Percentiles rank a stretch among this genome's conserved stretches.
Evolutionary conservation across 1,284 basidiomycete genomes (phyloP).

Genomic region (Sphaerobolus stellatus): DNA sequence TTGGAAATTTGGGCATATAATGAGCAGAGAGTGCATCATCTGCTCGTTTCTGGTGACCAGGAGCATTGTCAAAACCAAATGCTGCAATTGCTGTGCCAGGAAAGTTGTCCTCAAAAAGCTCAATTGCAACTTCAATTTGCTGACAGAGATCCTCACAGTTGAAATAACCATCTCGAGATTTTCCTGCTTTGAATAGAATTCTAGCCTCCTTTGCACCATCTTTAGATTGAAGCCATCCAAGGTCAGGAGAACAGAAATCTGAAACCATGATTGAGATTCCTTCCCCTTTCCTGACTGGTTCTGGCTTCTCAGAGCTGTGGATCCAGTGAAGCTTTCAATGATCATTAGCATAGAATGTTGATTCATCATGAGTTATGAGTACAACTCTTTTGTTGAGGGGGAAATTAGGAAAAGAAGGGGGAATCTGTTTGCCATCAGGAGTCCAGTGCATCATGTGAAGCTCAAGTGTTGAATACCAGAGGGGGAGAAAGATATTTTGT

Average conservation of each 20-base stretch:
- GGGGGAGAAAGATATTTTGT: conserved; percentile 16
- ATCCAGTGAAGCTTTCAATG: conserved; percentile 29
- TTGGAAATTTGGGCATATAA: conserved; percentile 17
- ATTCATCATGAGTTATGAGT: conserved; percentile 36
- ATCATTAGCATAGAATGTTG: conserved; percentile 42
- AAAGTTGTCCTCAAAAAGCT: conserved; percentile 33
- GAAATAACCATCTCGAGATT: conserved; percentile 36
- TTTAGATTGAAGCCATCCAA: conserved; percentile 26
- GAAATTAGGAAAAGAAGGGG: conserved; percentile 10
- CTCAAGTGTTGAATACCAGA: too few relatives aligned
- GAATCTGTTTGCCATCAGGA: not conserved
- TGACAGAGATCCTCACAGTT: conserved; percentile 25
- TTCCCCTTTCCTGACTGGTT: conserved; percentile 34
- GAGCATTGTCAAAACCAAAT: conserved; percentile 40
- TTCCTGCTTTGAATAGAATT: conserved; percentile 34
- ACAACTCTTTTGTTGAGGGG: conserved; percentile 2
- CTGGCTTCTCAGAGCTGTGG: conserved; percentile 24
- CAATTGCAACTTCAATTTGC: conserved; percentile 32
- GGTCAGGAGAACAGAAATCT: conserved; percentile 35
- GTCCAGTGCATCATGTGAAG: conserved; percentile 7
- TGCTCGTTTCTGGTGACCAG: conserved; percentile 33
- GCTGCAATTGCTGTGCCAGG: conserved; percentile 25
- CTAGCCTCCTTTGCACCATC: conserved; percentile 22
- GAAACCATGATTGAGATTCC: conserved; percentile 36
- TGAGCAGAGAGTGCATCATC: conserved; percentile 17